Base-by-base conservation (phyloP, 208 protist genomes). In the Crithidia mellificae region DNA sequence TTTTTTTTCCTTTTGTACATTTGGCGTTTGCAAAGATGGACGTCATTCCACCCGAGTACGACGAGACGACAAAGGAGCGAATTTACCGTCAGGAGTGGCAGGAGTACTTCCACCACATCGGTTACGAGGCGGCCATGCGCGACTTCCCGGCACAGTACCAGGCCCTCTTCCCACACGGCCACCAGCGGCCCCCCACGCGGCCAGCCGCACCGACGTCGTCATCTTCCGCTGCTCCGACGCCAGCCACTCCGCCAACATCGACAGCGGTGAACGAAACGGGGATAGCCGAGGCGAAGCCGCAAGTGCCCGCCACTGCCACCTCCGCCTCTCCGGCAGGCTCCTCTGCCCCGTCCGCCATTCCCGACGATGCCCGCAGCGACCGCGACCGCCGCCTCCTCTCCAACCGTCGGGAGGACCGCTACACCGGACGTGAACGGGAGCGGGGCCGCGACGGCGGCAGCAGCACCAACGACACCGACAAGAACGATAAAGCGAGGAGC, bases 71-170 rank as follows among this genome's bases (percentile, higher is more conserved):
- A 5, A 83, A 83, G 51, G 78, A 95, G 52, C 74, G 90, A 6
- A 67, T 93, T 17, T 96, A 96, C 63, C 84, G 82, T 12, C 90
- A 96, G 49, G 90, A 96, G 47, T 96, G 90, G 88, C 79, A 93
- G 0, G 83, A 96, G 41, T 87, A 93, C 74, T 92, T 96, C 36
- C 74, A 93, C 72, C 92, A 77, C 64, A 88, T 96, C 63, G 90
- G 90, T 22, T 84, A 47, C 29, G 82, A 89, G 7, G 51, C 72
- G 5, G 90, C 90, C 3, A 58, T 71, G 61, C 65, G 68, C 15
- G 73, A 91, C 34, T 76, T 83, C 65, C 87, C 87, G 1, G 83
- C 49, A 5, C 74, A 93, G 68, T 96, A 86, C 47, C 65, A 68
- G 44, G 68, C 81, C 6, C 75, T 92, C 39, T 90, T 84, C 50